Evolutionary conservation across 768 basidiomycete species (phyloP).

Genomic region (Bullera alba): DNA sequence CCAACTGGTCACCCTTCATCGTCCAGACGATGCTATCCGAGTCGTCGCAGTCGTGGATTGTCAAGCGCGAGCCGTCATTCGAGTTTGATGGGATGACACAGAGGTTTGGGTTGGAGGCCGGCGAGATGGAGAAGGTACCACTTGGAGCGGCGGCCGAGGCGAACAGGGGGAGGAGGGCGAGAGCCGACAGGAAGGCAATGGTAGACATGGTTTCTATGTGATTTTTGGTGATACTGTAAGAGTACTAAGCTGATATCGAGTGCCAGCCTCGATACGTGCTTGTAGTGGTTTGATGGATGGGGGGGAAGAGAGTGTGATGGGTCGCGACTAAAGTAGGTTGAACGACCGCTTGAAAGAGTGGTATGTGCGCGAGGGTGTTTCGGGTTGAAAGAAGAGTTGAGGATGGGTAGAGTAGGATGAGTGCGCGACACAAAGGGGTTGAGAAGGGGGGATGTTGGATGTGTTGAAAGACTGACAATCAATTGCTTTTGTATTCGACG

Average conservation of each 20-base stretch:
- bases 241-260: not conserved
- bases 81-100: slow-evolving; percentile 25
- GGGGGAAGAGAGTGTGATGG: slow-evolving; percentile 1
- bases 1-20: slow-evolving; percentile 16
- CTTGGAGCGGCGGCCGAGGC: slow-evolving; percentile 10
- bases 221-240: not conserved
- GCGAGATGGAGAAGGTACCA: slow-evolving; percentile 25
- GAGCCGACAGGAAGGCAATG: slow-evolving; percentile 5
- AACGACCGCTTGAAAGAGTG: too few relatives aligned
- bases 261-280: slow-evolving; percentile 9
- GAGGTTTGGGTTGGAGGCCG: slow-evolving; percentile 19
- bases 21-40: slow-evolving; percentile 26
- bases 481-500: too few relatives aligned
- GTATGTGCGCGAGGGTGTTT: too few relatives aligned
- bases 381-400: not conserved
- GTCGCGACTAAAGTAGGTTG: too few relatives aligned
- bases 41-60: slow-evolving; percentile 25
- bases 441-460: not conserved
- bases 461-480: too few relatives aligned
- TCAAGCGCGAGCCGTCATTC: slow-evolving; percentile 22
- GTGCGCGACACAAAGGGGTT: not conserved
- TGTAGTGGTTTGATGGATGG: not conserved
- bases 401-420: not conserved
- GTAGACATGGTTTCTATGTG: slow-evolving; percentile 10
- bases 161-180: slow-evolving; percentile 13